Evolutionary conservation across 768 basidiomycete species (phyloP).

Genomic region (Leccinum sublutescens): DNA sequence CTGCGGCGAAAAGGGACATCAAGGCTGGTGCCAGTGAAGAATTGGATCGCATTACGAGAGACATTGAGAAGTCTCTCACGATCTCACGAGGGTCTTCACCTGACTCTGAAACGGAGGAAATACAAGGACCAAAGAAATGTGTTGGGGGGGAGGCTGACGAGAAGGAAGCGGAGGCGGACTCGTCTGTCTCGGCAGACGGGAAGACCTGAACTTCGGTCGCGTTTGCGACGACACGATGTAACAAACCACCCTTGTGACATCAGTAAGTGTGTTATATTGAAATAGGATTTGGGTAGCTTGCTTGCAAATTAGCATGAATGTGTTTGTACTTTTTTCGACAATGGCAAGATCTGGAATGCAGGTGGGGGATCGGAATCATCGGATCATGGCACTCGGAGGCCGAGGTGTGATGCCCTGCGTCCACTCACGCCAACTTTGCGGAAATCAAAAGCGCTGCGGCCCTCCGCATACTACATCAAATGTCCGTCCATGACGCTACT

Average conservation of each 20-base stretch:
- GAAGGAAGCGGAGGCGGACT: background rate
- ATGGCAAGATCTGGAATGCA: background rate
- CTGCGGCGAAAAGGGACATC: constrained; percentile 4
- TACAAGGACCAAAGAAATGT: background rate
- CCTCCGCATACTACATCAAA: background rate
- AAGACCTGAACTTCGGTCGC: constrained; percentile 3
- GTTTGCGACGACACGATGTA: background rate
- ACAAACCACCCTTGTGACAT: background rate
- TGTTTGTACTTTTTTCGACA: background rate
- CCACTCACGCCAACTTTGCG: background rate
- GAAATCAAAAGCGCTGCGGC: background rate
- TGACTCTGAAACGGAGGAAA: background rate
- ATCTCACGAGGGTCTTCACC: constrained; percentile 13
- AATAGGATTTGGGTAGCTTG: background rate
- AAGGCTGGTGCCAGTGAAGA: constrained; percentile 18
- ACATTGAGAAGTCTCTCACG: constrained; percentile 20
- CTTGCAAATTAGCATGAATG: background rate
- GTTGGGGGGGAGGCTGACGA: background rate
- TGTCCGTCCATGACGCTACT: constrained; percentile 11
- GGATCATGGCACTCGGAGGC: background rate
- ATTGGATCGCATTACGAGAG: constrained; percentile 26
- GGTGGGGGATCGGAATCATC: background rate
- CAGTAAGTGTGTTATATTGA: background rate
- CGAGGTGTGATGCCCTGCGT: background rate
- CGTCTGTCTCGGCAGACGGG: constrained; percentile 4